A percentile compares a stretch with the other conserved stretches of the same genome.
Conservation (phyloP, 345 rosid species). For the Cochlearia excelsa region DNA sequence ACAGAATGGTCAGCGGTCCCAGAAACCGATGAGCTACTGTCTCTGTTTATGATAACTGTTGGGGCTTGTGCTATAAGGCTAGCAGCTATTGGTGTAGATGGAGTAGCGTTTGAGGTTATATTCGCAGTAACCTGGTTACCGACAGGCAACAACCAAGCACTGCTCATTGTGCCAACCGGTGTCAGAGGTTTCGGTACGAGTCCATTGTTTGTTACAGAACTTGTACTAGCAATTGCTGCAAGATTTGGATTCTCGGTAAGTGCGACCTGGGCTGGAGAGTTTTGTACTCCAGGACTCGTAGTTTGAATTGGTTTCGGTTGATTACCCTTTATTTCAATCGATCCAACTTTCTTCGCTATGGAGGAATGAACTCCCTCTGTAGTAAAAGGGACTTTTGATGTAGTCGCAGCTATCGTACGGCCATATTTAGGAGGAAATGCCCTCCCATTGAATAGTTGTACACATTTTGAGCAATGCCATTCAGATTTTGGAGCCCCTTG, state of each 20-base stretch:
- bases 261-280: conserved; percentile 20
- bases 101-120: conserved; percentile 20
- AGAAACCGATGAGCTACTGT: conserved; percentile 7
- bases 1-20: conserved; percentile 10
- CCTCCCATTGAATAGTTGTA: conserved; percentile 65
- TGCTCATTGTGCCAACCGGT: conserved; percentile 20
- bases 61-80: conserved; percentile 2
- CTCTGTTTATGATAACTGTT: conserved; percentile 18
- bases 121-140: conserved; percentile 8
- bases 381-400: conserved; percentile 47
- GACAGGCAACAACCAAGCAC: conserved; percentile 13
- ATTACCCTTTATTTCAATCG: conserved; percentile 41
- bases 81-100: conserved; percentile 5
- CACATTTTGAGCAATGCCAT: conserved; percentile 89
- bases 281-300: conserved; percentile 41
- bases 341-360: conserved; percentile 52
- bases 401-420: conserved; percentile 54
- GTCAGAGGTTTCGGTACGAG: conserved; percentile 18
- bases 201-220: conserved; percentile 14
- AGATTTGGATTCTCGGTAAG: conserved; percentile 16
- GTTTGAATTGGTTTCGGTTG: conserved; percentile 45
- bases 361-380: conserved; percentile 45
- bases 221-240: conserved; percentile 11
- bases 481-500: conserved; percentile 76
- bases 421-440: conserved; percentile 91